A percentile compares a stretch with the other conserved stretches of the same genome.
Conservation (phyloP, 768 basidiomycete genomes). For the Russula sp. region DNA sequence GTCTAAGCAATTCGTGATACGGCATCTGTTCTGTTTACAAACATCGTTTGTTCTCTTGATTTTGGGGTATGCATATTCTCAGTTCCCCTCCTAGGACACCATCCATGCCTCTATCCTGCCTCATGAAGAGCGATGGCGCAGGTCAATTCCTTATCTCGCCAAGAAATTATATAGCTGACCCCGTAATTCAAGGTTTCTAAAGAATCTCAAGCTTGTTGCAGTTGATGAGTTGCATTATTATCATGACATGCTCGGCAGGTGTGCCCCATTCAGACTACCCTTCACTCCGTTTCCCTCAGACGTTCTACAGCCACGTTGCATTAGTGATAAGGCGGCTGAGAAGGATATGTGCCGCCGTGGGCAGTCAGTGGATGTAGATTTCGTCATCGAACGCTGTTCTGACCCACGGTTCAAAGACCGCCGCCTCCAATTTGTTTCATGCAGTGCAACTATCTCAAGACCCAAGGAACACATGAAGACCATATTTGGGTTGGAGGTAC, state of each 20-base stretch:
- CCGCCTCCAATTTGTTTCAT: conserved; percentile 64
- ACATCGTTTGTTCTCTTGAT: conserved; percentile 50
- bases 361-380: conserved; percentile 42
- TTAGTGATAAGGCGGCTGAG: conserved; percentile 71
- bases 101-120: conserved; percentile 82
- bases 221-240: conserved; percentile 91
- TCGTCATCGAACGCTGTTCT: background rate
- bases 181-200: conserved; percentile 53
- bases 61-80: conserved; percentile 3
- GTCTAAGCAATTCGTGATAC: conserved; percentile 58
- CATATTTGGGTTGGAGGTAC: conserved; percentile 59
- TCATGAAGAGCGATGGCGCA: conserved; percentile 78
- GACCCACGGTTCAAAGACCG: conserved; percentile 38
- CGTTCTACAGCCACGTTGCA: conserved; percentile 60
- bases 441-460: conserved; percentile 81
- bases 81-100: conserved; percentile 52
- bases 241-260: conserved; percentile 75
- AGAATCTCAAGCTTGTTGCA: conserved; percentile 69
- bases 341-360: conserved; percentile 67
- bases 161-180: conserved; percentile 11
- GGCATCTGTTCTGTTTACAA: conserved; percentile 81
- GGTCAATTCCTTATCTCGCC: conserved; percentile 33
- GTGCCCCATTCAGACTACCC: background rate
- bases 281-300: background rate
- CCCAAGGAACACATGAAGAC: conserved; percentile 69